phyloP scores from a whole-genome alignment of 2,329 filamentous ascomycete genomes.

The Sclerotinia sclerotiorum region DNA sequence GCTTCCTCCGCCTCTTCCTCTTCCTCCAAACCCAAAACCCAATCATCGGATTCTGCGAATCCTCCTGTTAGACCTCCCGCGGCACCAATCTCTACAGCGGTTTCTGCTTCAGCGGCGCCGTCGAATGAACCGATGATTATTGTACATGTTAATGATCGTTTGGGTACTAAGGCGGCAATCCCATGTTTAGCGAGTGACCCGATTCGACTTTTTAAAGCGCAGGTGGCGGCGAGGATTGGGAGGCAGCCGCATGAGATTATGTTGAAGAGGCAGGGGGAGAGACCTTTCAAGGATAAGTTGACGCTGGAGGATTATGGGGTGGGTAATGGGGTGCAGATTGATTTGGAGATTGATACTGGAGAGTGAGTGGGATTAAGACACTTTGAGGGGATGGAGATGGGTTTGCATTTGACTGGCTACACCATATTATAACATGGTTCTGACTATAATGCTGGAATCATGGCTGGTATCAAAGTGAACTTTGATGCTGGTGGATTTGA shows the following conservation, averaged over 20 bases:
- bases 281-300: conserved; percentile 89
- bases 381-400: too few relatives aligned
- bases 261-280: conserved; percentile 85
- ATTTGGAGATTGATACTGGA: conserved; percentile 42
- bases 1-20: not conserved
- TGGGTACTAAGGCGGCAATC: conserved; percentile 93
- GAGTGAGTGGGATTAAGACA: conserved; percentile 31
- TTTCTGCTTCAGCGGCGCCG: conserved; percentile 29
- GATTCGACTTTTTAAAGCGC: conserved; percentile 83
- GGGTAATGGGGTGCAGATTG: conserved; percentile 71
- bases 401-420: not conserved
- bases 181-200: conserved; percentile 84
- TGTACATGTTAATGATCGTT: conserved; percentile 89
- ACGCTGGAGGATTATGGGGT: conserved; percentile 92
- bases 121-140: conserved; percentile 80
- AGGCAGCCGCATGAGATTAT: conserved; percentile 88
- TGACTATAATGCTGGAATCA: not conserved
- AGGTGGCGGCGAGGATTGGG: conserved; percentile 87
- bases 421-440: not conserved
- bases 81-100: conserved; percentile 23
- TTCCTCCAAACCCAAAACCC: not conserved
- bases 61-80: conserved; percentile 32
- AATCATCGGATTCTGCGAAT: conserved; percentile 18
- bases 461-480: not conserved
- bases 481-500: not conserved